A percentile compares a stretch with the other conserved stretches of the same genome.
These are phyloP conservation scores for Canavalia ensiformis DNA, from an alignment of 306 rosid species.

Conservation along the genomic window DNA sequence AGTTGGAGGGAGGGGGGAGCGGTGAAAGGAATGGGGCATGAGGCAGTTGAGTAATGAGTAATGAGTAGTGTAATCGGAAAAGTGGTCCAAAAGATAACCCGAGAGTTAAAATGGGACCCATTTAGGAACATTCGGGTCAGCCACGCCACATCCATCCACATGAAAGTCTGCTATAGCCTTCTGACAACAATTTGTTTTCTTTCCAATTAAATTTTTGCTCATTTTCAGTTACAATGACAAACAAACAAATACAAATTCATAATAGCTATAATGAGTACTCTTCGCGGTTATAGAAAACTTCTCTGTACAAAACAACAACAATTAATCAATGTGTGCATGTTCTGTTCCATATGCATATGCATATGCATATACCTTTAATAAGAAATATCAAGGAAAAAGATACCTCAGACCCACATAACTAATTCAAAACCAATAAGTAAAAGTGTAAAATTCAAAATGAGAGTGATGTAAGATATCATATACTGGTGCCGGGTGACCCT, in stretches of 20 bases:
- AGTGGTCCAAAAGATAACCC: constrained; percentile 51
- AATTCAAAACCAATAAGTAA: constrained; percentile 1
- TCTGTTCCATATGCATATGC: not conserved
- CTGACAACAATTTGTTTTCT: constrained; percentile 30
- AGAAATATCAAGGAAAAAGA: not conserved
- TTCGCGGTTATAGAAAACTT: constrained; percentile 8
- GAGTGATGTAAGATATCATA: not conserved
- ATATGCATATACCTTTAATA: not conserved
- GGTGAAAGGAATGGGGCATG: constrained; percentile 22
- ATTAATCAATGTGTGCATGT: not conserved
- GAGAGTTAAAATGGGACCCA: constrained; percentile 42
- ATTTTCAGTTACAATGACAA: constrained; percentile 32
- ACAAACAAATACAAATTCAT: constrained; percentile 20
- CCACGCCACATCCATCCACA: constrained; percentile 47
- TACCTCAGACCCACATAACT: too few relatives aligned
- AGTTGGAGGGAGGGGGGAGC: constrained; percentile 15
- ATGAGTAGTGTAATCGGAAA: not conserved
- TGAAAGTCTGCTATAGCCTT: constrained; percentile 43
- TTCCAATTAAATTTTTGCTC: constrained; percentile 20
- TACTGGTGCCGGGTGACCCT: not conserved
- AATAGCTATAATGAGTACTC: constrained; percentile 7
- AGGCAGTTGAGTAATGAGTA: constrained; percentile 42
- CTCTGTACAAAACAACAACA: constrained; percentile 25
- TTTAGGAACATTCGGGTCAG: constrained; percentile 46
- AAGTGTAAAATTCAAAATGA: not conserved